These are phyloP conservation scores for Nasturtium officinale DNA, from an alignment of 345 rosid species.

Conservation along the genomic window DNA sequence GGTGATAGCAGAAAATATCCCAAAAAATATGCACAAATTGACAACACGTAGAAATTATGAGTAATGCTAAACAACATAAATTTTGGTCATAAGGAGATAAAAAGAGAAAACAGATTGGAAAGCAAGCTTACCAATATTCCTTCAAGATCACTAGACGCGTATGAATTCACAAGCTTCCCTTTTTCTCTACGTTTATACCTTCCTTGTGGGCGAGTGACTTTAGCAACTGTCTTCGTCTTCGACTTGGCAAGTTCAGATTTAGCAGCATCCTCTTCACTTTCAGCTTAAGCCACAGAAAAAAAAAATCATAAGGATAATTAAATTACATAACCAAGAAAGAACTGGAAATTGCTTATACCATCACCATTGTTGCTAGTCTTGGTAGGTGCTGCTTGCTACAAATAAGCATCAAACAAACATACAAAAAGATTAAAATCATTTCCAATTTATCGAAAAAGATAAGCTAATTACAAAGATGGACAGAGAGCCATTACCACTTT, in stretches of 20 bases:
- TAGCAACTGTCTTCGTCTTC: constrained; percentile 46
- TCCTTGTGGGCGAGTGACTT: constrained; percentile 87
- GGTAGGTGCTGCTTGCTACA: constrained; percentile 69
- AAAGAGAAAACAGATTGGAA: not conserved
- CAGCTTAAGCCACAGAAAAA: constrained; percentile 32
- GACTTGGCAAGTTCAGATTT: constrained; percentile 45
- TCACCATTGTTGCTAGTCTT: constrained; percentile 39
- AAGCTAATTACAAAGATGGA: not conserved
- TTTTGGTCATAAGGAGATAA: not conserved
- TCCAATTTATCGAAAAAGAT: not conserved
- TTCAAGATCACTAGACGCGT: constrained; percentile 84
- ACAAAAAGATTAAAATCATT: not conserved
- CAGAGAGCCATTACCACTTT: constrained; percentile 67
- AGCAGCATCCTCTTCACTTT: constrained; percentile 44
- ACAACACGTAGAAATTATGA: constrained; percentile 8
- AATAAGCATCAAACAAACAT: constrained; percentile 16
- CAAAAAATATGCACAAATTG: not conserved
- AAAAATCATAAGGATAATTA: not conserved
- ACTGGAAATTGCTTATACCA: constrained; percentile 48
- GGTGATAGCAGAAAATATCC: not conserved
- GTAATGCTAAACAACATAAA: not conserved
- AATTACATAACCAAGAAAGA: not conserved
- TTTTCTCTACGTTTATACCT: constrained; percentile 89
- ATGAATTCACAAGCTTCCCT: constrained; percentile 81
- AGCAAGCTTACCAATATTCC: constrained; percentile 78